phyloP scores from a whole-genome alignment of 2,329 filamentous ascomycete species.

The Paramyrothecium sp. region DNA sequence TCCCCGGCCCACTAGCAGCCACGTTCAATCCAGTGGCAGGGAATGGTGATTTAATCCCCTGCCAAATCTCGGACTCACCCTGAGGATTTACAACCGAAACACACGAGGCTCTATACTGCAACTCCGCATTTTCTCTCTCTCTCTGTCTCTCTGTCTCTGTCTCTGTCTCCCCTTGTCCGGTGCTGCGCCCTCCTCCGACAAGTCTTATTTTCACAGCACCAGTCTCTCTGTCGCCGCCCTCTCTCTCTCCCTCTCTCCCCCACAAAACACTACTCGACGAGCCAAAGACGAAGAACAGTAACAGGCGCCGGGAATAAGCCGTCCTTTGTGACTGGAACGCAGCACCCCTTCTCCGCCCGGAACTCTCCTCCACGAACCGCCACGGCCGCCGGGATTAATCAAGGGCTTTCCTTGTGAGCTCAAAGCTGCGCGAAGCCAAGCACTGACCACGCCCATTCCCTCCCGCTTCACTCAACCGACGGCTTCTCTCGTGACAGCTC shows the following conservation, averaged over 20 bases:
- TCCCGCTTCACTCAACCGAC: not conserved
- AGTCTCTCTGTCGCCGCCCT: too few relatives aligned
- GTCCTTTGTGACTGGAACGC: too few relatives aligned
- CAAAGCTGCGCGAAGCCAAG: not conserved
- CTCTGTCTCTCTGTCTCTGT: not conserved
- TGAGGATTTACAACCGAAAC: not conserved
- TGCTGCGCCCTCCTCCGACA: not conserved
- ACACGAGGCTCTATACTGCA: too few relatives aligned
- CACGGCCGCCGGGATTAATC: not conserved
- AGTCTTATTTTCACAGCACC: not conserved
- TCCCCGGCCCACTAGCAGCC: too few relatives aligned
- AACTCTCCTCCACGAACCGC: not conserved
- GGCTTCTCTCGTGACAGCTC: not conserved
- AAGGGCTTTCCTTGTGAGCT: not conserved
- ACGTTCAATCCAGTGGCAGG: constrained; percentile 2
- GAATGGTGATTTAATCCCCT: not conserved
- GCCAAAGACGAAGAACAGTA: too few relatives aligned
- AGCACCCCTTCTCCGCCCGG: not conserved
- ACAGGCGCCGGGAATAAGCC: too few relatives aligned
- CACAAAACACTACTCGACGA: too few relatives aligned
- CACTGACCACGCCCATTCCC: not conserved
- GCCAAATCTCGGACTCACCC: constrained; percentile 2
- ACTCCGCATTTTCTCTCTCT: not conserved
- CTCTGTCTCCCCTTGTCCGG: not conserved
- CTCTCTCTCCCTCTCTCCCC: too few relatives aligned